Evolutionary conservation across 371 early-diverging fungal species (phyloP), one percentile per base, ranked within the genome.

Genomic region (Mucor saturninus): DNA sequence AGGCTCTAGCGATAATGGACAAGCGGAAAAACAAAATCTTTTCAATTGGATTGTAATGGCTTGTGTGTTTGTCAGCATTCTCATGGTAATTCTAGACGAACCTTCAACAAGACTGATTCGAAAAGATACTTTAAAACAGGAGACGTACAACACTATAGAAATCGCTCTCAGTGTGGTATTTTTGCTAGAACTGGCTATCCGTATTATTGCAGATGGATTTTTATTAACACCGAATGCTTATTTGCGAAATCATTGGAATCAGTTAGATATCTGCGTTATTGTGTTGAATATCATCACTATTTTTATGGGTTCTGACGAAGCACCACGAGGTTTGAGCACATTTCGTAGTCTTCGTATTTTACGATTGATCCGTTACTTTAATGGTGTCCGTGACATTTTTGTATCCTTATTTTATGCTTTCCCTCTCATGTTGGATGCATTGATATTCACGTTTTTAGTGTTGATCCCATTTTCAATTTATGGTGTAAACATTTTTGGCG

Each of bases 11-110:
- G 52, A 58, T 2, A 69, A 76, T 15, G 74, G 77, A 2, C 71
- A 73, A 14, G 62, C 75, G 9, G 81, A 81, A 43, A 72, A 75
- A 31, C 73, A 66, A 4, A 78, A 76, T 29, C 9, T 76, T 2
- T 88, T 88, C 69, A 85, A 85, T 61, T 84, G 83, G 83, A 72
- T 86, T 21, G 85, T 88, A 14, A 85, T 85, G 78, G 56, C 67
- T 4, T 80, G 84, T 51, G 85, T 89, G 6, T n/a, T 86, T 5
- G 69, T 77, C 13, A 86, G 85, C 48, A 86, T 86, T 32, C 59
- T 83, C 2, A 71, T 86, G 48, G 82, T 86, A 0, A 82, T 86
- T 37, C 54, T 80, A n/a, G 86, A 86, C 40, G 83, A 86, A 32
- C 86, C 86, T 1, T 75, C 83, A 1, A 80, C 84, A 6, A 65